phyloP scores from a whole-genome alignment of 106 monocot species.

The Posidonia australis region DNA sequence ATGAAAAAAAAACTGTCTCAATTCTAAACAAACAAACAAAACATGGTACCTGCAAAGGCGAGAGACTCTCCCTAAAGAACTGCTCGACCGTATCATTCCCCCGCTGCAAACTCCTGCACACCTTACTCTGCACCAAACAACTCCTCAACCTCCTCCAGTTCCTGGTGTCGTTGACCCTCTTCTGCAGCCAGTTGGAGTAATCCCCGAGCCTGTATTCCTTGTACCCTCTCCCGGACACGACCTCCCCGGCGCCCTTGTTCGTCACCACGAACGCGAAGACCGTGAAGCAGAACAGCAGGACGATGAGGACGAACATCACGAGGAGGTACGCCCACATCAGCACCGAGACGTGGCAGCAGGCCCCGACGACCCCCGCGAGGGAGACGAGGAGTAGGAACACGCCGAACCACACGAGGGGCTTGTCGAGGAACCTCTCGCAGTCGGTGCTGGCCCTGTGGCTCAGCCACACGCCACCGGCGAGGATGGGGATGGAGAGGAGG shows the following conservation, averaged over 20 bases:
- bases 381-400: constrained; percentile 53
- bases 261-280: constrained; percentile 70
- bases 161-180: constrained; percentile 29
- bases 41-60: constrained; percentile 55
- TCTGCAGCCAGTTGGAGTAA: constrained; percentile 68
- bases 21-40: too few relatives aligned
- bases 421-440: constrained; percentile 55
- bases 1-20: background rate
- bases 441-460: constrained; percentile 27
- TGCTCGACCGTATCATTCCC: constrained; percentile 11
- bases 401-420: constrained; percentile 41
- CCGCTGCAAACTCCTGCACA: constrained; percentile 36
- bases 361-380: constrained; percentile 55
- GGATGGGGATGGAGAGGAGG: constrained; percentile 54
- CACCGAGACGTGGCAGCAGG: constrained; percentile 44
- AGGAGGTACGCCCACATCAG: constrained; percentile 67
- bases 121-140: constrained; percentile 50
- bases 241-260: constrained; percentile 69
- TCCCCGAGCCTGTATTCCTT: constrained; percentile 65
- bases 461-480: constrained; percentile 53
- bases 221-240: constrained; percentile 41
- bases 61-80: constrained; percentile 39
- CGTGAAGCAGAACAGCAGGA: constrained; percentile 58
- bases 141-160: constrained; percentile 54
- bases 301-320: constrained; percentile 70